Percentiles rank a stretch among this genome's conserved stretches.
phyloP scores from a whole-genome alignment of 2,329 filamentous ascomycete species.

The Aaosphaeria arxii region DNA sequence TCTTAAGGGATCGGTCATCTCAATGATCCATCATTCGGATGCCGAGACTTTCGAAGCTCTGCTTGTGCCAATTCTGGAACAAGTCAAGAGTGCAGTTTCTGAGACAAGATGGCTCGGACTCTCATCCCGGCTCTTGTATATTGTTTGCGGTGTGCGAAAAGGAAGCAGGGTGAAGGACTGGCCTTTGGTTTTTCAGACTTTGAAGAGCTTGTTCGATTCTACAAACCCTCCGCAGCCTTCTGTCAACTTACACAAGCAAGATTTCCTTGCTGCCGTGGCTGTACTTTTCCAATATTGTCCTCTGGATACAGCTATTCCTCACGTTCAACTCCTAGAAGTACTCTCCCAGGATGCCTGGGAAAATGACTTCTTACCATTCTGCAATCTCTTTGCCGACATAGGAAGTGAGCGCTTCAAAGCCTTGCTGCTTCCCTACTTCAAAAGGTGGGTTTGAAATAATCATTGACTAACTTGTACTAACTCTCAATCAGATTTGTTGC shows the following conservation, averaged over 20 bases:
- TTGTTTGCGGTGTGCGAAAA: conserved; percentile 74
- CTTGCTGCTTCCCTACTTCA: conserved; percentile 76
- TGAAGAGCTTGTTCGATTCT: conserved; percentile 28
- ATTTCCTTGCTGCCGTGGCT: conserved; percentile 50
- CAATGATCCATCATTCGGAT: conserved; percentile 78
- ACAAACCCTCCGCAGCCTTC: conserved; percentile 48
- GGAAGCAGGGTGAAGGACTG: conserved; percentile 73
- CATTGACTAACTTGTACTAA: too few species aligned
- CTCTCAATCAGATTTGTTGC: conserved; percentile 62
- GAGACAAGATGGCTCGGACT: conserved; percentile 34
- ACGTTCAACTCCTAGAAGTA: conserved; percentile 62
- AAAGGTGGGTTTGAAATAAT: conserved; percentile 54
- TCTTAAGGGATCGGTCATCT: conserved; percentile 73
- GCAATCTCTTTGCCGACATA: conserved; percentile 73
- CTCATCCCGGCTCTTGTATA: conserved; percentile 57
- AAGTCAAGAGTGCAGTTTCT: conserved; percentile 39
- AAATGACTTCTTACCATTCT: conserved; percentile 79
- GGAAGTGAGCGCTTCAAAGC: conserved; percentile 72
- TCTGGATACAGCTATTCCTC: conserved; percentile 73
- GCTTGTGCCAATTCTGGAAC: conserved; percentile 54
- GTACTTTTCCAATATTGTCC: conserved; percentile 73
- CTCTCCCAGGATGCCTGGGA: conserved; percentile 66
- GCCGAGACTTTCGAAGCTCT: conserved; percentile 70
- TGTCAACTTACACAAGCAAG: conserved; percentile 14
- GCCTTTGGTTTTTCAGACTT: conserved; percentile 57